These are phyloP conservation scores for Solanum bulbocastanum DNA, from an alignment of 257 asterid genomes.

Conservation along the genomic window DNA sequence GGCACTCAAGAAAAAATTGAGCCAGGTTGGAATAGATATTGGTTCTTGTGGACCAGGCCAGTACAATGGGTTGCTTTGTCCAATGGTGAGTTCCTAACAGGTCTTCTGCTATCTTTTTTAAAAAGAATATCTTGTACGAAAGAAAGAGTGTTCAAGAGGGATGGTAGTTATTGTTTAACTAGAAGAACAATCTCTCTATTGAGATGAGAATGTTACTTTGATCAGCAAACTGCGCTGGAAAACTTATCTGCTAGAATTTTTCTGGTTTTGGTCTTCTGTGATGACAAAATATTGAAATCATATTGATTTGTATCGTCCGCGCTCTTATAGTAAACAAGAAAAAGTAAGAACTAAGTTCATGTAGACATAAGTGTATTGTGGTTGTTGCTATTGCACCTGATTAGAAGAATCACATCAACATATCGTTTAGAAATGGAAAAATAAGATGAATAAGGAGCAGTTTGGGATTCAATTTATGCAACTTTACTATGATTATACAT, in stretches of 20 bases:
- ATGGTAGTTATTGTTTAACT: background rate
- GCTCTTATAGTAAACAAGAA: background rate
- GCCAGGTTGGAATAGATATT: slow-evolving; percentile 42
- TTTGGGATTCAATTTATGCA: background rate
- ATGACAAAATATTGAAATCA: background rate
- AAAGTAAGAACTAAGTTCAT: background rate
- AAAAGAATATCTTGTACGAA: background rate
- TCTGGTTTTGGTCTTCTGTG: background rate
- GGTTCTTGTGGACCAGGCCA: slow-evolving; percentile 57
- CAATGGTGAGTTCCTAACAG: slow-evolving; percentile 37
- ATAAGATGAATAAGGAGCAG: background rate
- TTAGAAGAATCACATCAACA: background rate
- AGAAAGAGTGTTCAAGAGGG: background rate
- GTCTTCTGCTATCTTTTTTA: background rate
- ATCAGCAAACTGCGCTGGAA: background rate
- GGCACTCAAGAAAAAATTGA: slow-evolving; percentile 40
- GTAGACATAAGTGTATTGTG: background rate
- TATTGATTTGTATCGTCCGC: background rate
- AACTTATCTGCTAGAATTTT: background rate
- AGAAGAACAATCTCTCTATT: background rate
- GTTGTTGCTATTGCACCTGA: background rate
- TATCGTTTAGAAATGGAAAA: background rate
- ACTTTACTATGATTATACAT: background rate
- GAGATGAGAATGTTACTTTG: background rate
- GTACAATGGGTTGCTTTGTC: slow-evolving; percentile 45